Percentiles rank a stretch among this genome's conserved stretches.
phyloP scores from a whole-genome alignment of 2,329 filamentous ascomycete genomes.

The Fusarium irregulare region DNA sequence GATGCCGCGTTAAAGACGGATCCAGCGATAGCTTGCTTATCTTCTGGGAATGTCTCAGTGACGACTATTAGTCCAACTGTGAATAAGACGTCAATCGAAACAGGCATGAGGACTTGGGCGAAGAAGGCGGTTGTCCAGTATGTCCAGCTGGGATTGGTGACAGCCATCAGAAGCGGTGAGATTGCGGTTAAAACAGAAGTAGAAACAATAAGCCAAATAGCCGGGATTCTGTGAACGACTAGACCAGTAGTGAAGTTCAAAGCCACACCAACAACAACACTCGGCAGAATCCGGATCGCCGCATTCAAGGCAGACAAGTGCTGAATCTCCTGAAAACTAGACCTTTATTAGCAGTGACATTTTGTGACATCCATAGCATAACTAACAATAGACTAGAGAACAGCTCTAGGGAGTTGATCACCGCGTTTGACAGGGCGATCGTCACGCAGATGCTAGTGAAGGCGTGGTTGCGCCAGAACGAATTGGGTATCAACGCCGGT shows the following conservation, averaged over 20 bases:
- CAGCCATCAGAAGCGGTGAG: slow-evolving; percentile 66
- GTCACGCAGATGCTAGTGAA: slow-evolving; percentile 67
- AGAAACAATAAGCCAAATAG: slow-evolving; percentile 54
- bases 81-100: slow-evolving; percentile 62
- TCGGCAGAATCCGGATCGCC: slow-evolving; percentile 58
- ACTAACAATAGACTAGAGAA: slow-evolving; percentile 62
- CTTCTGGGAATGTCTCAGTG: slow-evolving; percentile 64
- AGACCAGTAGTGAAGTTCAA: slow-evolving; percentile 59
- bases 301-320: slow-evolving; percentile 56
- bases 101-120: slow-evolving; percentile 55
- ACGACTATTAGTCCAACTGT: slow-evolving; percentile 67
- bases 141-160: slow-evolving; percentile 58
- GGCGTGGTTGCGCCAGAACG: slow-evolving; percentile 66
- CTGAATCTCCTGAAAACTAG: slow-evolving; percentile 64
- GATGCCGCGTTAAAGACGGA: slow-evolving; percentile 70
- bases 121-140: slow-evolving; percentile 64
- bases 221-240: slow-evolving; percentile 57
- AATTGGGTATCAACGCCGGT: slow-evolving; percentile 71
- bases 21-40: slow-evolving; percentile 68
- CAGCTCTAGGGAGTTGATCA: slow-evolving; percentile 60
- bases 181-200: slow-evolving; percentile 57
- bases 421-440: slow-evolving; percentile 59
- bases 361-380: neutral
- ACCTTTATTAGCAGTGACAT: slow-evolving; percentile 2
- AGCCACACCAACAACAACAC: slow-evolving; percentile 56